Evolutionary conservation across 352 stramenopile genomes (phyloP).

Genomic region (Plasmopara viticola): DNA sequence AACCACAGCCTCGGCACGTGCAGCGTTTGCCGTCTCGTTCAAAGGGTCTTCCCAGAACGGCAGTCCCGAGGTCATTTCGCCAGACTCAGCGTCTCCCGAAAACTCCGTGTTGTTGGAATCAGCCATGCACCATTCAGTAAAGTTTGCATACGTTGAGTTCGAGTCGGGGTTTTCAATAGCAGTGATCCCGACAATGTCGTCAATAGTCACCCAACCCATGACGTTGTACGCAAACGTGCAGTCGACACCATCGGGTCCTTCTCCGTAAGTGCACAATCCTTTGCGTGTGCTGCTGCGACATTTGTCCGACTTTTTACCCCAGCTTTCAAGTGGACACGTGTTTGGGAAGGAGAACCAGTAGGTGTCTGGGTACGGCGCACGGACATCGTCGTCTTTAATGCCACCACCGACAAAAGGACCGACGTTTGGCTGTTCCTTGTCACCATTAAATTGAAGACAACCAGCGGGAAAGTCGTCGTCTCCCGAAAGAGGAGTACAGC

Average conservation of each 20-base stretch:
- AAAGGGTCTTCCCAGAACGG: slow-evolving; percentile 63
- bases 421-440: slow-evolving; percentile 47
- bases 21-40: slow-evolving; percentile 44
- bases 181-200: slow-evolving; percentile 76
- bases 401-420: slow-evolving; percentile 63
- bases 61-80: slow-evolving; percentile 36
- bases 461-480: slow-evolving; percentile 33
- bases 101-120: slow-evolving; percentile 59
- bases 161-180: slow-evolving; percentile 42
- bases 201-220: slow-evolving; percentile 67
- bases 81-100: slow-evolving; percentile 23
- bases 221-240: slow-evolving; percentile 80
- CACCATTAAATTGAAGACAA: slow-evolving; percentile 68
- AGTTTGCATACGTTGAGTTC: slow-evolving; percentile 46
- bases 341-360: slow-evolving; percentile 68
- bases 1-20: slow-evolving; percentile 41
- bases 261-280: slow-evolving; percentile 50
- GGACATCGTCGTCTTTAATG: slow-evolving; percentile 42
- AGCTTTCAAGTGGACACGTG: slow-evolving; percentile 47
- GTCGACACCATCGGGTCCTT: slow-evolving; percentile 55
- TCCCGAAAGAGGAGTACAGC: slow-evolving; percentile 44
- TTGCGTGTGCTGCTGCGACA: slow-evolving; percentile 48
- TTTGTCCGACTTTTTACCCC: slow-evolving; percentile 47
- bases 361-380: slow-evolving; percentile 44
- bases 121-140: slow-evolving; percentile 58